Evolutionary conservation across 2,329 filamentous ascomycete species (phyloP), one percentile per base, ranked within the genome.

Genomic region (Lachnellula subtilissima): DNA sequence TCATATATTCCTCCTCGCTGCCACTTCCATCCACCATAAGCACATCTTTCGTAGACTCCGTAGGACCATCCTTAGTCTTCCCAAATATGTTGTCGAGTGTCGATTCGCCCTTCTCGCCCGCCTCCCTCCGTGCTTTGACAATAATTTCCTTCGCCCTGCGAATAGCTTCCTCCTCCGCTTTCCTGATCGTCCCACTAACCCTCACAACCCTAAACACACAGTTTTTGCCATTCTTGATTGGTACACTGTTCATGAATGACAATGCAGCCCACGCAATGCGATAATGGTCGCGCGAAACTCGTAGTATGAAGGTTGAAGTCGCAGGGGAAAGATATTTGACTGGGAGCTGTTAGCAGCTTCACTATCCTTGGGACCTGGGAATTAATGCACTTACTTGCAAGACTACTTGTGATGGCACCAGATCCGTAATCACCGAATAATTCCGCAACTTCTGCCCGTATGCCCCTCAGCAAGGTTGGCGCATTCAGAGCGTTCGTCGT

Each of bases 291-390:
- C 94, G 85, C 3, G 89, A 84, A 61, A 92, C 90, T 60, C 89
- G 84, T 40, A 99, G 78, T 58, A 99, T 99, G 53, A 93, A 91
- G 1, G 93, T 99, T 5, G 90, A 96, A 0, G 94, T 99, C n/a
- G 91, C 88, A 3, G 85, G 79, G 1, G 91, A 96, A 51, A 95
- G 80, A 71, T 99, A 99, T 77, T 96, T 96, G 52, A 99, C 90
- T 93, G 62, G 55, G 12, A 19, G 49, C 40, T 52, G 50, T 32
- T 45, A 55, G 43, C 45, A 52, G 25, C 23, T 37, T 35, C 22
- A 4, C 6, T 40, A 32, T 37, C 15, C 9, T 22, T 28, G 35
- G 14, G 2, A 46, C 9, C 17, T 28, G 35, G 14, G 2, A 46
- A 49, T 47, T 7, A 5, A 28, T 45, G 28, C 48, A 64, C 73